Conservation (phyloP, 23 red algal species). For the Rhodosorus marinus region DNA sequence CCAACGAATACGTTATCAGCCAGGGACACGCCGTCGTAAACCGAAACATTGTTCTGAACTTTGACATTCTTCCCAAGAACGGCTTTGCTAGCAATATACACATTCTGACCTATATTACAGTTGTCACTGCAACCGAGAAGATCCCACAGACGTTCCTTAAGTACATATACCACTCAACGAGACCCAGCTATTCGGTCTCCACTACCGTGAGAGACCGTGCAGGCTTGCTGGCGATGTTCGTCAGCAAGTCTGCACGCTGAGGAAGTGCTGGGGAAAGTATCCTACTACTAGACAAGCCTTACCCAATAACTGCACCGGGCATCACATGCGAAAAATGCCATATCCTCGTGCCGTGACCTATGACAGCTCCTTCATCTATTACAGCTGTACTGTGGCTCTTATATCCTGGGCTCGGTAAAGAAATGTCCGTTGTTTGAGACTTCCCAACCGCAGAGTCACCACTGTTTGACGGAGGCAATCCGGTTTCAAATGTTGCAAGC, state of each 20-base stretch:
- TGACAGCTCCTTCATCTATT: conserved; percentile 15
- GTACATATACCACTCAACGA: too few species aligned
- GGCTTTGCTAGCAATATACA: conserved; percentile 25
- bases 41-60: conserved; percentile 55
- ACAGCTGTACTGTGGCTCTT: conserved; percentile 28
- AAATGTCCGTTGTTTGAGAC: background rate
- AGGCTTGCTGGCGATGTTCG: too few species aligned
- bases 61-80: conserved; percentile 16
- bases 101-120: conserved; percentile 45
- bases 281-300: too few species aligned
- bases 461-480: background rate
- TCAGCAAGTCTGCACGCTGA: too few species aligned
- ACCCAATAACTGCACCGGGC: conserved; percentile 17
- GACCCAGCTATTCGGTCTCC: too few species aligned
- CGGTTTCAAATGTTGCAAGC: background rate
- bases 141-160: too few species aligned
- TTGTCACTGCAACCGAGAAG: too few species aligned
- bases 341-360: conserved; percentile 24
- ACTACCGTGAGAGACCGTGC: too few species aligned
- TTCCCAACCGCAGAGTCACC: background rate
- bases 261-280: too few species aligned
- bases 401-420: background rate
- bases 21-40: conserved; percentile 35
- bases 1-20: conserved; percentile 54
- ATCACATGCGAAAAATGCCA: conserved; percentile 62